phyloP scores from a whole-genome alignment of 225 moss, liverwort and hornwort genomes.

The Physcomitrium patens region DNA sequence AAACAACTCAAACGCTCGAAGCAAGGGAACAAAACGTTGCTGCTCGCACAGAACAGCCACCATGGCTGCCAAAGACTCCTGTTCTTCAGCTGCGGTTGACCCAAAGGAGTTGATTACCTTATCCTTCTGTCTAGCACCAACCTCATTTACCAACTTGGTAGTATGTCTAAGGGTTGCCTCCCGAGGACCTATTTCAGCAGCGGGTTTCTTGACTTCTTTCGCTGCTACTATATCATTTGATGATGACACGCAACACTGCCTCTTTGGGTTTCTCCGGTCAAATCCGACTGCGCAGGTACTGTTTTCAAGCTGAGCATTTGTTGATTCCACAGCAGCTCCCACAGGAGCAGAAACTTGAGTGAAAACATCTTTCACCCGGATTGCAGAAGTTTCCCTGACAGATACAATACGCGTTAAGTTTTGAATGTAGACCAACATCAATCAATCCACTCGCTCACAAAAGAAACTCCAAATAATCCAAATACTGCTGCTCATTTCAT shows the following conservation, averaged over 20 bases:
- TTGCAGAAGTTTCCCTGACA: slow-evolving; percentile 74
- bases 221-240: slow-evolving; percentile 43
- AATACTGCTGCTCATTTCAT: slow-evolving; percentile 13
- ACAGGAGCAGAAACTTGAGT: slow-evolving; percentile 71
- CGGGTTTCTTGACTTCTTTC: slow-evolving; percentile 29
- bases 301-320: slow-evolving; percentile 60
- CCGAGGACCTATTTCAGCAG: slow-evolving; percentile 31
- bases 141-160: slow-evolving; percentile 21
- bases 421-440: slow-evolving; percentile 15
- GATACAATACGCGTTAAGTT: slow-evolving; percentile 10
- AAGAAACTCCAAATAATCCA: slow-evolving; percentile 24
- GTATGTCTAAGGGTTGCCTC: slow-evolving; percentile 31
- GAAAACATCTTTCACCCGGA: slow-evolving; percentile 68
- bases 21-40: slow-evolving; percentile 86
- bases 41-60: slow-evolving; percentile 92
- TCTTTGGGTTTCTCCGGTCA: slow-evolving; percentile 58
- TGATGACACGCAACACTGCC: slow-evolving; percentile 57
- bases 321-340: slow-evolving; percentile 79
- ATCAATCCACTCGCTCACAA: slow-evolving; percentile 6
- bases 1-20: slow-evolving; percentile 96
- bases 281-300: slow-evolving; percentile 26
- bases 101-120: slow-evolving; percentile 36
- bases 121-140: slow-evolving; percentile 40
- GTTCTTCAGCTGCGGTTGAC: slow-evolving; percentile 60
- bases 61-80: slow-evolving; percentile 85